phyloP scores from a whole-genome alignment of 2,329 filamentous ascomycete species.

The Paracoccidioides lutzii region DNA sequence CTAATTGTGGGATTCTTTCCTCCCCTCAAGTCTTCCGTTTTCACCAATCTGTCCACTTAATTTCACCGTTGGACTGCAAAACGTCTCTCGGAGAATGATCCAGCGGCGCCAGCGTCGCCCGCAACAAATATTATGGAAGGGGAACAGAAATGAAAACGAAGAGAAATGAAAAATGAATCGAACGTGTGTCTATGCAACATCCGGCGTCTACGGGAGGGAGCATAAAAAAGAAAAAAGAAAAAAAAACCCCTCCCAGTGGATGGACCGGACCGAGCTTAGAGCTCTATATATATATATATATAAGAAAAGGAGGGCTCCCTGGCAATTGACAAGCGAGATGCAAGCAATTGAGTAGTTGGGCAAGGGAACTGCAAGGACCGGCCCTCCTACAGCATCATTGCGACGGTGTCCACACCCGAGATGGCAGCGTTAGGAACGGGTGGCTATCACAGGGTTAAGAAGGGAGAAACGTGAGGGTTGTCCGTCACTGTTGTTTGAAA shows the following conservation, averaged over 20 bases:
- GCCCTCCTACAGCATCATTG: conserved; percentile 1
- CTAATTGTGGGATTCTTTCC: background rate
- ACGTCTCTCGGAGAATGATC: conserved; percentile 6
- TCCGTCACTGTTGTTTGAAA: background rate
- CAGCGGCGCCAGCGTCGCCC: conserved; percentile 19
- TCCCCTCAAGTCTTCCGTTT: background rate
- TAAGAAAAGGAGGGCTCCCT: background rate
- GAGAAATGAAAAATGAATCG: background rate
- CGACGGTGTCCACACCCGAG: background rate
- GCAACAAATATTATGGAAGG: conserved; percentile 1
- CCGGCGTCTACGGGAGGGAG: conserved; percentile 7
- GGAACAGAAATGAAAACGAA: background rate
- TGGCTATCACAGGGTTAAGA: background rate
- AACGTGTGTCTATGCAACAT: conserved; percentile 16
- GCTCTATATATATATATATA: too few species aligned
- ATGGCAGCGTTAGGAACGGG: background rate
- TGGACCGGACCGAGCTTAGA: background rate
- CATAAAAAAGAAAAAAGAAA: background rate
- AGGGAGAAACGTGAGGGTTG: too few species aligned
- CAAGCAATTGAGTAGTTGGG: background rate
- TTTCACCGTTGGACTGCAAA: conserved; percentile 1
- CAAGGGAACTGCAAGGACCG: background rate
- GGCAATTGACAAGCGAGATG: background rate
- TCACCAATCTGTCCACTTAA: conserved; percentile 1
- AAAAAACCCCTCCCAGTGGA: background rate